Percentiles rank a stretch among this genome's conserved stretches.
These are phyloP conservation scores for Ceraceosorus bombacis DNA, from an alignment of 1,284 basidiomycete species.

Conservation along the genomic window DNA sequence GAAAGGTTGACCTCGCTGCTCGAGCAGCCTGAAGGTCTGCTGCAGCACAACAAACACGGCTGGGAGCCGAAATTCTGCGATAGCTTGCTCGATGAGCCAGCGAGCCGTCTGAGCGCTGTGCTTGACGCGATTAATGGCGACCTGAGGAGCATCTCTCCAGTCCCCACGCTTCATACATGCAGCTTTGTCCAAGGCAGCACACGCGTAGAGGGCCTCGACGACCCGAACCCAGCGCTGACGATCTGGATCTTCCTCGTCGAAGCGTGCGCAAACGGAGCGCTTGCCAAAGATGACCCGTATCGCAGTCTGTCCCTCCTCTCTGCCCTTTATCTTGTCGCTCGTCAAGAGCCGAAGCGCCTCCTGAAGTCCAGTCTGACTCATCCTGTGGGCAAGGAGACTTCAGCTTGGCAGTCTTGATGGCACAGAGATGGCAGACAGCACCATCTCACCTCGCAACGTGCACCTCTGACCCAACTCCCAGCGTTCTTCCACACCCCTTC, in stretches of 20 bases:
- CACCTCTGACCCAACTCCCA: too few relatives aligned
- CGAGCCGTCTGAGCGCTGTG: conserved; percentile 62
- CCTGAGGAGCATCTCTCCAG: conserved; percentile 46
- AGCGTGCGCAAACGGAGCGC: conserved; percentile 49
- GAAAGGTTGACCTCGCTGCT: conserved; percentile 57
- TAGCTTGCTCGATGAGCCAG: conserved; percentile 61
- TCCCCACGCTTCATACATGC: conserved; percentile 55
- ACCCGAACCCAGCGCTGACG: conserved; percentile 59
- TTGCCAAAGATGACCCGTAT: conserved; percentile 61
- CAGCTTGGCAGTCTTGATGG: too few relatives aligned
- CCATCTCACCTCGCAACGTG: too few relatives aligned
- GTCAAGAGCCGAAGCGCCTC: conserved; percentile 13
- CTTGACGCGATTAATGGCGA: conserved; percentile 58
- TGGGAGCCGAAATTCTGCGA: conserved; percentile 53
- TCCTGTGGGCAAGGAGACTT: too few relatives aligned
- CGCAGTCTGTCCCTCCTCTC: conserved; percentile 60
- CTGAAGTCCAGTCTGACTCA: too few relatives aligned
- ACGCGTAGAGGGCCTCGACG: conserved; percentile 65
- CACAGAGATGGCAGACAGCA: too few relatives aligned
- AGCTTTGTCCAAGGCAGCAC: conserved; percentile 60
- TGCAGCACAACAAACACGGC: conserved; percentile 58
- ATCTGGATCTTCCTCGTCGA: conserved; percentile 54
- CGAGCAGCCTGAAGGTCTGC: conserved; percentile 63
- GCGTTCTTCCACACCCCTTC: too few relatives aligned
- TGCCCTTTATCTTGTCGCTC: conserved; percentile 62